Evolutionary conservation across 2,329 filamentous ascomycete species (phyloP), one percentile per base, ranked within the genome.

Genomic region (Arthroderma sp.): DNA sequence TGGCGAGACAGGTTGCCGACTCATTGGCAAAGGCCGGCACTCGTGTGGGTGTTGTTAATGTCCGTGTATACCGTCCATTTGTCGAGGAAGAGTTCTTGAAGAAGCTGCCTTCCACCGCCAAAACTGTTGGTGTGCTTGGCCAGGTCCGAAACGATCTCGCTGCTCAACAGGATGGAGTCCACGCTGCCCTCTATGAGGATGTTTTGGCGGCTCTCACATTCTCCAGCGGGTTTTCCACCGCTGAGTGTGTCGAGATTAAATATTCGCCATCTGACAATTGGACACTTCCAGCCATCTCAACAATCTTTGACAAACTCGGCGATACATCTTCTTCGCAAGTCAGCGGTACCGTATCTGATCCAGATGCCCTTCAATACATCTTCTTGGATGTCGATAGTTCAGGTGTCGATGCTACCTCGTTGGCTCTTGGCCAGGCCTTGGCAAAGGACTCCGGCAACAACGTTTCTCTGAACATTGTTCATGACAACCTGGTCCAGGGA

Each of bases 311-410:
- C 54, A 58, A 61, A 34, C 54, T 71, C 38, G 59, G 61, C 22
- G 61, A 65, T 29, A 66, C 68, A 55, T 62, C 65, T 1, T 55
- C 68, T 38, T 53, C 64, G 10, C 54, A 58, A 32, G 11, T 28
- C 40, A 5, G 30, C 5, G 6, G 10, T 27, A 38, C 44, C 70
- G 77, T 52, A 63, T 75, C 15, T n/a, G 73, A 78, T 50, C 54
- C 62, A 22, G 60, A 65, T 15, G 78, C 80, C 15, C 75, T 85
- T 62, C 84, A 96, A 65, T 96, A 91, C 68, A 82, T 81, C 8
- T 95, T 98, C 74, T 96, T 88, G 87, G 85, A 95, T 54, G 62
- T 84, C 36, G 89, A 94, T 58, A 75, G 80, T 61, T 87, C 87
- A 29, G 66, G 71, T 1, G 75, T 82, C 42, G 72, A 74, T 42